phyloP scores from a whole-genome alignment of 306 rosid species.

The Hippophae rhamnoides region DNA sequence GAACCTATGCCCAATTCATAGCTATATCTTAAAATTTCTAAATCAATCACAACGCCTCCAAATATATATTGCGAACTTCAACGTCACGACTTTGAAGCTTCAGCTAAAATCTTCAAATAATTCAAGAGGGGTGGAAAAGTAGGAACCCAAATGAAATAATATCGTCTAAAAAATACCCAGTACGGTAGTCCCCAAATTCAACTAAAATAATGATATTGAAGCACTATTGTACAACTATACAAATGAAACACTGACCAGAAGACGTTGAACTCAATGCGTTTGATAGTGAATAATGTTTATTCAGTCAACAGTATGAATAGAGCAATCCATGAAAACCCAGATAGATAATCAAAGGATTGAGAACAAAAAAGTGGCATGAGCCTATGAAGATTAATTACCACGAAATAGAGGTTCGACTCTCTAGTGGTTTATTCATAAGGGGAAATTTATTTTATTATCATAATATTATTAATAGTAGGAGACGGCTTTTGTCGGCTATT shows the following conservation, averaged over 20 bases:
- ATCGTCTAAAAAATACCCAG: conserved; percentile 9
- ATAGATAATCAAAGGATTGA: conserved; percentile 12
- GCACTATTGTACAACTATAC: not conserved
- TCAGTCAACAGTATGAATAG: not conserved
- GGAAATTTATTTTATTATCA: not conserved
- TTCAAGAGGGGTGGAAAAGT: not conserved
- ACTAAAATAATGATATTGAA: conserved; percentile 21
- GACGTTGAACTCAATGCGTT: not conserved
- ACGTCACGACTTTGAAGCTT: not conserved
- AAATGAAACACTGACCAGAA: conserved; percentile 5
- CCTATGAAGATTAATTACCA: conserved; percentile 18
- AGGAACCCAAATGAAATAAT: conserved; percentile 8
- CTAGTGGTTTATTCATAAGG: conserved; percentile 25
- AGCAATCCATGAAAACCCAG: conserved; percentile 10
- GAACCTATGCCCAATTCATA: conserved; percentile 20
- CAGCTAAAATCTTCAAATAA: not conserved
- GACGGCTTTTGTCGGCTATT: conserved; percentile 71
- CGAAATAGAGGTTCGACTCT: conserved; percentile 16
- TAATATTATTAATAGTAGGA: not conserved
- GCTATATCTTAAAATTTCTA: not conserved
- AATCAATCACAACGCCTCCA: not conserved
- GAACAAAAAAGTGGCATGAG: not conserved
- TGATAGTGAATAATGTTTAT: conserved; percentile 7
- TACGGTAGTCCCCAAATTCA: conserved; percentile 4
- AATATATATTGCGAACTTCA: conserved; percentile 1